Evolutionary conservation across 192 early-diverging fungal genomes (phyloP).

Genomic region (Coemansia sp.): DNA sequence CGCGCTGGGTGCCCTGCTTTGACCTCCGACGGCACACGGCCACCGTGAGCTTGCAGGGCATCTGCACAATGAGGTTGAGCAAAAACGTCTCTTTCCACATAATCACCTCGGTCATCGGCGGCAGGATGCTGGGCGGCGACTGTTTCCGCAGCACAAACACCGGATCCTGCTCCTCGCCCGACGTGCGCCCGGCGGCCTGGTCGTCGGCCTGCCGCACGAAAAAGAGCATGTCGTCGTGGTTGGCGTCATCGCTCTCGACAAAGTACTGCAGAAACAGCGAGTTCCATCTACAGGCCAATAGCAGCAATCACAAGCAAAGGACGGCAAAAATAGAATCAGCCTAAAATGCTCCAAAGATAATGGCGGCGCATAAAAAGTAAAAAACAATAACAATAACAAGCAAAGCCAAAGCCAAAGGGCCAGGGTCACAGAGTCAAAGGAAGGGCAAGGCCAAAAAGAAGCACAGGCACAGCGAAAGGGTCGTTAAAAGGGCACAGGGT

Average conservation of each 20-base stretch:
- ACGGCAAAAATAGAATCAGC: background rate
- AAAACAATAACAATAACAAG: slow-evolving; percentile 9
- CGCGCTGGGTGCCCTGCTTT: slow-evolving; percentile 51
- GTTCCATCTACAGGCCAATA: slow-evolving; percentile 43
- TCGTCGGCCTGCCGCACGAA: slow-evolving; percentile 65
- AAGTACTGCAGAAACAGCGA: slow-evolving; percentile 59
- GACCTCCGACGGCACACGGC: slow-evolving; percentile 71
- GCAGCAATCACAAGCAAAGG: background rate
- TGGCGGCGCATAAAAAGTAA: background rate
- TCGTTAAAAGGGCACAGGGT: too few species aligned
- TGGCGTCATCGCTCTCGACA: slow-evolving; percentile 61
- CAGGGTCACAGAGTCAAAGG: too few species aligned
- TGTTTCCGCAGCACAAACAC: slow-evolving; percentile 83
- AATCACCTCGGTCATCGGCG: slow-evolving; percentile 64
- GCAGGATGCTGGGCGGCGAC: slow-evolving; percentile 55
- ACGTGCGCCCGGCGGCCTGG: slow-evolving; percentile 2
- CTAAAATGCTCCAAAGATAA: background rate
- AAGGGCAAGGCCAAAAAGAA: too few species aligned
- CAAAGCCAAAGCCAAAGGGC: too few species aligned
- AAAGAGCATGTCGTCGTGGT: slow-evolving; percentile 82
- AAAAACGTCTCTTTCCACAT: slow-evolving; percentile 93
- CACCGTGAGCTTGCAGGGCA: slow-evolving; percentile 87
- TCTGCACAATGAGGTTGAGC: slow-evolving; percentile 86
- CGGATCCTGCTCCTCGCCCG: slow-evolving; percentile 55
- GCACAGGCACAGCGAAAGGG: too few species aligned